Base-by-base conservation (phyloP, 768 basidiomycete species). In the Lentinula aciculospora region DNA sequence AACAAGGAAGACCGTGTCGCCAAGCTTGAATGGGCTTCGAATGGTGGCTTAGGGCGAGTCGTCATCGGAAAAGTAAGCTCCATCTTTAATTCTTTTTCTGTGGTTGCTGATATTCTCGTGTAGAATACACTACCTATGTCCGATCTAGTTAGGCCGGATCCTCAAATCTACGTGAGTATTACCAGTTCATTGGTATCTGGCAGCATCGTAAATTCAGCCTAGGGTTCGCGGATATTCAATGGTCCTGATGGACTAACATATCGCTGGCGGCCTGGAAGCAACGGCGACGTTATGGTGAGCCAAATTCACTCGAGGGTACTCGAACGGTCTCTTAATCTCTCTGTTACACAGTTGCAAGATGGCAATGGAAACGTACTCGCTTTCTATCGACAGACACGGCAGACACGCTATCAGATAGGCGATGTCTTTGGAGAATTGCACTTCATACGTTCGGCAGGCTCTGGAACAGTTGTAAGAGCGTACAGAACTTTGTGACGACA, bases 1-100 rank as follows among this genome's bases (percentile, higher is more conserved):
- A 89, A 87, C 74, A 90, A 88, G 68, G 90, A 92, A 74, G 91
- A 94, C 69, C 85, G 89, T 45, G 86, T 92, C 66, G 91, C 91
- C 62, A 91, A 85, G 74, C 82, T 93, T 54, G 92, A 94, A 71
- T 94, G 91, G 91, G 81, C 88, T 57, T 75, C 85, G 48, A 90
- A 83, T 63, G 91, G 90, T 60, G 85, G 88, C 57, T 85, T 93
- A 51, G 91, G 91, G 60, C 89, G 91, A 65, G 86, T 90, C 64
- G 78, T 88, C 60, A 89, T 94, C 66, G 91, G 92, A 66, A 92
- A 92, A 80, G 90, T 89, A 62, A 56, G 68, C 64, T 47, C 57
- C 57, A 58, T 55, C 28, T n/a, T 10, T 17, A 3, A 23, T 6
- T 23, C 12, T 7, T 12, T 15, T 28, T 23, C 31, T n/a, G 29